Evolutionary conservation across 345 rosid genomes (phyloP), one percentile per base, ranked within the genome.

Genomic region (Alliaria petiolata): DNA sequence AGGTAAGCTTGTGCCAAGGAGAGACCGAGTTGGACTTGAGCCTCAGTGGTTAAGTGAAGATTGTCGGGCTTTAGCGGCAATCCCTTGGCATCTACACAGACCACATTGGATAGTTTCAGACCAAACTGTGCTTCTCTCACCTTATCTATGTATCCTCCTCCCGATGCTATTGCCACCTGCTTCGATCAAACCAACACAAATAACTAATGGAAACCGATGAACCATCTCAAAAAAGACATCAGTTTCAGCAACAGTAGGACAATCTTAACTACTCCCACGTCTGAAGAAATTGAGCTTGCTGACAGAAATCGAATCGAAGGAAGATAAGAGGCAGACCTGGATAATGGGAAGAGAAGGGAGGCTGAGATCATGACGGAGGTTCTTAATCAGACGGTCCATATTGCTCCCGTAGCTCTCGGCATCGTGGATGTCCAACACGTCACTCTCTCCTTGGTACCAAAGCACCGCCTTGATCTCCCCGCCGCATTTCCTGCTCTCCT

Each of bases 401-500:
- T 86, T 87, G 49, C 30, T 80, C 38, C 70, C 74, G 45, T 91
- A 93, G 8, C 82, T 83, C 40, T 74, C 88, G 2, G 97, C 96
- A 15, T 86, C 97, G 5, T 72, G 78, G 60, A 72, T 58, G 47
- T 51, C 39, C 55, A 47, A 67, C 66, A 92, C 69, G 80, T 89
- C 98, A 75, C 98, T 89, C 79, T 93, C 96, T 40, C 98, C 98
- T 78, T 91, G 97, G 69, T 79, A 93, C 98, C 97, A 91, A 56
- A 93, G 66, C 93, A 87, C 39, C 6, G 85, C 86, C 82, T 79
- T 87, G 35, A 91, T 84, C 80, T 81, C 90, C 19, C 90, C 95
- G 0, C 91, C 89, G 8, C 51, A 62, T 65, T 66, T 83, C 57
- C 75, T 71, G 19, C 95, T 89, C 84, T 74, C 91, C 15, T 70